A percentile compares a stretch with the other conserved stretches of the same genome.
phyloP scores from a whole-genome alignment of 352 stramenopile genomes.

The Phytophthora ohioensis region DNA sequence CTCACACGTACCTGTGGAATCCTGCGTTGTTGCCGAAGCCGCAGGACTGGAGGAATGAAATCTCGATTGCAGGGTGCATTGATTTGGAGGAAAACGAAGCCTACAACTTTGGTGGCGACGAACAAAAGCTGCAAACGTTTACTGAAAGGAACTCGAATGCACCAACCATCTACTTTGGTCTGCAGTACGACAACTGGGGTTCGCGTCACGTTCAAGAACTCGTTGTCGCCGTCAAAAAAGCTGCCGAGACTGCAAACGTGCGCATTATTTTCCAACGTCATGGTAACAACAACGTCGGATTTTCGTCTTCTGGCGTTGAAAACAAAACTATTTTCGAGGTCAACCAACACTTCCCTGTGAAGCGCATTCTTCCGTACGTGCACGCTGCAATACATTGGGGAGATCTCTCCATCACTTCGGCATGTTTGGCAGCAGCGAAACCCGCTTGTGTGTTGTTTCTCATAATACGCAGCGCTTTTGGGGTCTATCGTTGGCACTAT shows the following conservation, averaged over 20 bases:
- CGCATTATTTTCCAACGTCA: slow-evolving; percentile 58
- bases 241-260: slow-evolving; percentile 9
- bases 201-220: neutral
- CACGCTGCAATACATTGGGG: slow-evolving; percentile 74
- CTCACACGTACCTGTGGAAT: slow-evolving; percentile 56
- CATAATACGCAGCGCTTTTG: slow-evolving; percentile 18
- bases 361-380: slow-evolving; percentile 57
- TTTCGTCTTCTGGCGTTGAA: slow-evolving; percentile 17
- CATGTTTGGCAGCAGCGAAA: slow-evolving; percentile 75
- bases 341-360: slow-evolving; percentile 5
- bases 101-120: neutral
- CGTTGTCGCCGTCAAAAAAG: neutral
- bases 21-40: slow-evolving; percentile 40
- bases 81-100: neutral
- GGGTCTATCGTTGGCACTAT: slow-evolving; percentile 1
- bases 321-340: slow-evolving; percentile 26
- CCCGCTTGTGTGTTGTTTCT: slow-evolving; percentile 88
- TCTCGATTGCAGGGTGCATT: neutral
- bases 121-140: neutral
- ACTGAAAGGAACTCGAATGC: neutral
- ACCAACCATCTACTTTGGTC: slow-evolving; percentile 56
- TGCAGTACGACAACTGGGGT: slow-evolving; percentile 7
- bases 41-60: slow-evolving; percentile 41
- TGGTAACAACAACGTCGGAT: slow-evolving; percentile 19
- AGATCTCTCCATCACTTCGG: slow-evolving; percentile 71